Evolutionary conservation across 176 grass and related monocot species (phyloP).

Genomic region (Carex littledalei): DNA sequence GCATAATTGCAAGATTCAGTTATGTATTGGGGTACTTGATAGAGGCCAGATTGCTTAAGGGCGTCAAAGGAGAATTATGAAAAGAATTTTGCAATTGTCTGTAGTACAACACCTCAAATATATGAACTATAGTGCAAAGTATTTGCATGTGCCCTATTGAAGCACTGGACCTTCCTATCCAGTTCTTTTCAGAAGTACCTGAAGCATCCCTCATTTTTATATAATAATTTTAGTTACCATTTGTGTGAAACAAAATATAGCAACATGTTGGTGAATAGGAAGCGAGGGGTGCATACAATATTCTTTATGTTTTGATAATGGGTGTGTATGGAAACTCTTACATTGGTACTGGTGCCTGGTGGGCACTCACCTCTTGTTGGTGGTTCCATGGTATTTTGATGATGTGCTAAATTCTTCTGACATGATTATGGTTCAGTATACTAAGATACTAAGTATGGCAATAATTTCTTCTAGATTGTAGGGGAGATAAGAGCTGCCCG

Average conservation of each 20-base stretch:
- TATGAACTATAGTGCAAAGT: background rate
- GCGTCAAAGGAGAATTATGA: too few species aligned
- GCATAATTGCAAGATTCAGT: background rate
- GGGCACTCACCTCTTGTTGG: background rate
- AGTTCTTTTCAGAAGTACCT: background rate
- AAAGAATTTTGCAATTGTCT: background rate
- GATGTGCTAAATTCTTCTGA: background rate
- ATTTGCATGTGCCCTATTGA: background rate
- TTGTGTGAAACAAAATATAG: background rate
- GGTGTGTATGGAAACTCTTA: background rate
- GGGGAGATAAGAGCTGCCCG: slow-evolving; percentile 93
- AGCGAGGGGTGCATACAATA: background rate
- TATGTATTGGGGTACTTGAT: background rate
- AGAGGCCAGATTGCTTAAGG: too few species aligned
- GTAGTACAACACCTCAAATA: background rate
- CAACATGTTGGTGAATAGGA: background rate
- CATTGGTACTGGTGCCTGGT: background rate
- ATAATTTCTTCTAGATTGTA: slow-evolving; percentile 62
- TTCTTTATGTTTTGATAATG: slow-evolving; percentile 1
- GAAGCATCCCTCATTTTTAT: background rate
- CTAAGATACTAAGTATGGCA: background rate
- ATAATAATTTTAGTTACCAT: background rate
- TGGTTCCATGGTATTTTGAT: background rate
- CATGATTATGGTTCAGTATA: background rate
- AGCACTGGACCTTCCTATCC: background rate